These are phyloP conservation scores for Bruguiera parviflora DNA, from an alignment of 345 rosid genomes.

Conservation along the genomic window DNA sequence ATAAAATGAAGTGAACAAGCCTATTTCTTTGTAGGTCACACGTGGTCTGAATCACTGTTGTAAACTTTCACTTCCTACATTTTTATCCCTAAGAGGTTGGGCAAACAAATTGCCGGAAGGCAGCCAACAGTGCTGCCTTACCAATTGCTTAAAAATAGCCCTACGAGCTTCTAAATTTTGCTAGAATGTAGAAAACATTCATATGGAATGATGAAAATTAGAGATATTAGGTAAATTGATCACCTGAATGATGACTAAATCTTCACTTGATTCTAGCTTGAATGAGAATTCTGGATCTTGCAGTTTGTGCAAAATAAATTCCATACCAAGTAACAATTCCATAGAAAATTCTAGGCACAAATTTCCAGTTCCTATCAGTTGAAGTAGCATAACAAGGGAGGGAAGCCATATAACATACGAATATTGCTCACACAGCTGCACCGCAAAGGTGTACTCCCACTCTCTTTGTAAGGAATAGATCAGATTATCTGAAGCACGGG, in stretches of 20 bases:
- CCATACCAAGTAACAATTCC: conserved; percentile 51
- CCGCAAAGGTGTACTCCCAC: conserved; percentile 84
- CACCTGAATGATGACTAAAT: conserved; percentile 70
- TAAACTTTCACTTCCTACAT: no score
- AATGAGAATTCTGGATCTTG: conserved; percentile 79
- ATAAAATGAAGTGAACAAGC: no score
- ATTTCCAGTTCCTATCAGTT: conserved; percentile 35
- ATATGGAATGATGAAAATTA: background rate
- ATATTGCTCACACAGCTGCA: conserved; percentile 71
- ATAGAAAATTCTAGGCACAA: conserved; percentile 33
- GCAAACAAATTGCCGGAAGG: no score
- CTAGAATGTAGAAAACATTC: background rate
- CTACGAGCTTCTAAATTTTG: no score
- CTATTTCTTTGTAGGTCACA: no score
- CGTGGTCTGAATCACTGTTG: no score
- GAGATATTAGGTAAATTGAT: conserved; percentile 4
- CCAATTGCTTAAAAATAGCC: no score
- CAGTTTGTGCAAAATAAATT: conserved; percentile 60
- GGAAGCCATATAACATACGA: conserved; percentile 84
- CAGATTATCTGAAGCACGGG: conserved; percentile 29
- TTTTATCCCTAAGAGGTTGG: no score
- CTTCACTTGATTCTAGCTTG: conserved; percentile 53
- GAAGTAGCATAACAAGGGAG: conserved; percentile 60
- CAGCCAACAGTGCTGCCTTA: no score
- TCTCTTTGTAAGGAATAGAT: conserved; percentile 42